Base-by-base conservation (phyloP, 2,329 filamentous ascomycete species). In the Cytospora paraplurivora region DNA sequence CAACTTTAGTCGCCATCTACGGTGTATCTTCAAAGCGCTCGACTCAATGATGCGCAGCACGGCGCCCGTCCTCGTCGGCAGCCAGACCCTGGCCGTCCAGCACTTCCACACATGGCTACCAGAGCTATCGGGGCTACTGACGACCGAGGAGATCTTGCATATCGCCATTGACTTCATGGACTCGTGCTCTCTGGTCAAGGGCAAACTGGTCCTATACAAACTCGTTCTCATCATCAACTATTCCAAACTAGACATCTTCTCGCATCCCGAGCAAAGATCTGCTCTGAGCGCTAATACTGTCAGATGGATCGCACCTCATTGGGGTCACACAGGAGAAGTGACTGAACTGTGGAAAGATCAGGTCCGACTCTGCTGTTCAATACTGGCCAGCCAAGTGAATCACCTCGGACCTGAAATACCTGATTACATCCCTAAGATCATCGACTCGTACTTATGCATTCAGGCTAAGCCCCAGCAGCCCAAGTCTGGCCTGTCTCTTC, bases 51-150 rank as follows among this genome's bases (percentile, higher is more conserved):
- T 99, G 92, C 87, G 88, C 65, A 97, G 92, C 74, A 82, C 88
- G 1, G 90, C 92, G 2, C 91, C 95, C 0, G 88, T 93, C 19
- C 80, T 98, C 32, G 91, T 98, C 15, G 95, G 95, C 38, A 98
- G 91, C 67, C 96, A 99, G 77, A 98, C 95, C 0, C 80, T 99
- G 56, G 88, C 96, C 2, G 93, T 98, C 13, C 95, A 99, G 75
- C 92, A 98, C 74, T 96, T 98, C 74, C 94, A 98, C 73, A 91
- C 91, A 0, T 99, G 95, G 95, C 80, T 99, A n/a, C 94, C 95
- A 0, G 94, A 98, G 73, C 85, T 99, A 11, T 82, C 86, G 0
- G 87, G 88, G 1, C 82, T 95, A 44, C 82, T 98, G 72, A 85
- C 84, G 4, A 88, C 89, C 0, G 89, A 93, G 70, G 94, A 98